Evolutionary conservation across 768 basidiomycete species (phyloP), one percentile per base, ranked within the genome.

Genomic region (Kwoniella newhampshirensis): DNA sequence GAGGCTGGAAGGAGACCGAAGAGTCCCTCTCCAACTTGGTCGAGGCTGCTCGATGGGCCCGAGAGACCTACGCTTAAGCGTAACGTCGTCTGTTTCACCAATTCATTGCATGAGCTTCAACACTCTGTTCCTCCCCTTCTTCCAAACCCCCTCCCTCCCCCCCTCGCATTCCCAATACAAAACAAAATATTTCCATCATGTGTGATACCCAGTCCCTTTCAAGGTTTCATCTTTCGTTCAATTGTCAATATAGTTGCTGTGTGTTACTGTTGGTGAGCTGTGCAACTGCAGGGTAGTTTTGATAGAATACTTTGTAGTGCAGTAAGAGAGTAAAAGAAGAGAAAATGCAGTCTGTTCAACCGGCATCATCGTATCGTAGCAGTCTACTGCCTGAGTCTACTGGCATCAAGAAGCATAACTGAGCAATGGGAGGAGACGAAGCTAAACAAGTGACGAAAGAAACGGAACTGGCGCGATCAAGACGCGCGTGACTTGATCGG

Each of bases 1-100:
- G 93, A 82, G 90, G 87, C 70, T 96, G 93, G 93, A 88, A 88
- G 79, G 93, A 98, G 83, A 97, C 93, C 41, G 89, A 96, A 81
- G 84, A 84, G 81, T 88, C 90, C 25, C 83, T 93, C 74, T 73
- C 77, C 64, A 93, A 94, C 81, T 81, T 98, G 60, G 92, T 96
- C 66, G 82, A 84, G 62, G 93, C 86, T 77, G 94, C 94, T 71
- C 86, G 87, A 77, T 93, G 89, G 91, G 92, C 92, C 69, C 89
- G 94, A 74, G 76, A 83, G 78, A 84, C 82, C 73, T 87, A 87
- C 80, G 84, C 84, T 77, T 93, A 81, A 87, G 62, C 58, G 59
- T 46, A 26, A 23, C 20, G 36, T 58, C 47, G 20, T 26, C 15
- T 44, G 36, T 32, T 48, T 35, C 30, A n/a, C 25, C 46, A 61